phyloP scores from a whole-genome alignment of 192 early-diverging fungal genomes.

The Entomortierella chlamydospora region DNA sequence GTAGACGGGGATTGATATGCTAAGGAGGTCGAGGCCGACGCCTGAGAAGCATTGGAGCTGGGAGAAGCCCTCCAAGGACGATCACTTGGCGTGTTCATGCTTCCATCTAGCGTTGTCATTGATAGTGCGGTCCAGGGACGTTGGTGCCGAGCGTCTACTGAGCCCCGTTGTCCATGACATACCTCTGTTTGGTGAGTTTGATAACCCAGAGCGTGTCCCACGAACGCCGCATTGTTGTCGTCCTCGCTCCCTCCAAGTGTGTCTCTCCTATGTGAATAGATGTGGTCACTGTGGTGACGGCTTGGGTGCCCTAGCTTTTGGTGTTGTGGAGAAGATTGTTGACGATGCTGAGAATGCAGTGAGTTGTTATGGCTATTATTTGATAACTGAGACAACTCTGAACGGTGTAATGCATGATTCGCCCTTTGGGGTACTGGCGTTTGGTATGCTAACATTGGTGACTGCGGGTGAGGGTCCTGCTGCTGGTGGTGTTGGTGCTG shows the following conservation, averaged over 20 bases:
- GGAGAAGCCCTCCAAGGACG: neutral
- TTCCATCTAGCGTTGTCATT: constrained; percentile 40
- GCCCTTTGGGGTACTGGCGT: neutral
- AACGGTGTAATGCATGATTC: neutral
- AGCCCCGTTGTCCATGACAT: constrained; percentile 1
- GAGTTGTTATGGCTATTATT: too few species aligned
- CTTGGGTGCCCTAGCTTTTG: constrained; percentile 15
- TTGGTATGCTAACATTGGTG: neutral
- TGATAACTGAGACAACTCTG: neutral
- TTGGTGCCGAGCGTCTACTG: neutral
- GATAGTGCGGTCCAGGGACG: constrained; percentile 27
- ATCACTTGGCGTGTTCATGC: constrained; percentile 12
- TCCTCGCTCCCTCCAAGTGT: neutral
- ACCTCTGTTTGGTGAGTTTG: neutral
- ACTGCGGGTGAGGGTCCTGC: neutral
- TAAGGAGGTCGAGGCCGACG: neutral
- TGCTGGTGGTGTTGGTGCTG: constrained; percentile 19
- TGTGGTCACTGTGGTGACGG: constrained; percentile 29
- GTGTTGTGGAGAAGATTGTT: neutral
- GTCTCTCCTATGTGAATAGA: constrained; percentile 1
- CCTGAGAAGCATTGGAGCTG: neutral
- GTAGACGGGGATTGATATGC: too few species aligned
- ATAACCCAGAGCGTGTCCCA: neutral
- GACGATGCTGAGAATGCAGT: neutral
- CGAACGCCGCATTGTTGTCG: neutral